These are phyloP conservation scores for Dorcoceras hygrometricum DNA, from an alignment of 257 asterid species.

Conservation along the genomic window DNA sequence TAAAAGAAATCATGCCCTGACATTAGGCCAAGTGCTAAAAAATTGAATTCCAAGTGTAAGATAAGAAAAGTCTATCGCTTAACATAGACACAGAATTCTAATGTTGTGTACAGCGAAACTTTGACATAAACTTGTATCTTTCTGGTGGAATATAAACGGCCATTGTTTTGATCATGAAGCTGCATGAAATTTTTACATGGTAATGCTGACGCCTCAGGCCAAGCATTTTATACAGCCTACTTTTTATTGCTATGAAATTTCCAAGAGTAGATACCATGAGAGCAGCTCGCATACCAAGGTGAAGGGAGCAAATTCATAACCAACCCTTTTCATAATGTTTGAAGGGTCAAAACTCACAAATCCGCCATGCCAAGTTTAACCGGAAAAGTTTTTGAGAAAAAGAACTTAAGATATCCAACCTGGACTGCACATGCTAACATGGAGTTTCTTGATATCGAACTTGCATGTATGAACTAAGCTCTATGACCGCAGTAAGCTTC, in stretches of 20 bases:
- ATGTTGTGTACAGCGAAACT: neutral
- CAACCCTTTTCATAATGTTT: neutral
- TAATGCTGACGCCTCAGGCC: neutral
- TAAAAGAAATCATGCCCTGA: neutral
- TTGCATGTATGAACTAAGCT: neutral
- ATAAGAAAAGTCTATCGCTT: neutral
- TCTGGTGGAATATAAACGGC: neutral
- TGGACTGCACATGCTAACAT: neutral
- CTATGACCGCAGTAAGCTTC: neutral
- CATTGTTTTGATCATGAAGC: neutral
- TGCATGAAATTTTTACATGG: too few relatives aligned
- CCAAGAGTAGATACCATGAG: neutral
- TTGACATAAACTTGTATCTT: too few relatives aligned
- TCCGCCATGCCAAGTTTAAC: neutral
- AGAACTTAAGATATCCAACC: neutral
- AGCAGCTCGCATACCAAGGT: neutral
- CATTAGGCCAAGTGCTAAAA: constrained; percentile 5
- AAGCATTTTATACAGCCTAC: too few relatives aligned
- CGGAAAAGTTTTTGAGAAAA: neutral
- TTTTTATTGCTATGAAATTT: neutral
- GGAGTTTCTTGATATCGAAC: neutral
- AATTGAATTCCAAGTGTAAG: neutral
- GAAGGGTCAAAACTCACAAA: neutral
- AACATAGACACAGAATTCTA: too few relatives aligned
- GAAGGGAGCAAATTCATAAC: neutral